Conservation (phyloP, 371 early-diverging fungal genomes). For the Capillidium heterosporum region DNA sequence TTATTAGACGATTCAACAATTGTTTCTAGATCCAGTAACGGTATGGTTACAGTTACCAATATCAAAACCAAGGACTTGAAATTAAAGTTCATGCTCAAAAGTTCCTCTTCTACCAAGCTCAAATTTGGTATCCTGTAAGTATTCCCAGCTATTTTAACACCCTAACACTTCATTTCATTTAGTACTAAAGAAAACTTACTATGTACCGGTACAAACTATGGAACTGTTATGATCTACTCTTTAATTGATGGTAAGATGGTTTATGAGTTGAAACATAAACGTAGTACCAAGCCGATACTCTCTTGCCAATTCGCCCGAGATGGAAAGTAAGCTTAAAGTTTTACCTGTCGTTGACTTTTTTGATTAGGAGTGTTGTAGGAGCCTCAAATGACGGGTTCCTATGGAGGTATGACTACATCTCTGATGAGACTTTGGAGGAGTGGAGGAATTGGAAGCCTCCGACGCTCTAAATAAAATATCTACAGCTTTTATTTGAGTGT, state of each 20-base stretch:
- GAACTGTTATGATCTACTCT: neutral
- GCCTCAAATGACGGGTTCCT: neutral
- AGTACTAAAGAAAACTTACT: neutral
- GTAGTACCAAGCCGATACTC: neutral
- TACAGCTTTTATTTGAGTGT: too few relatives aligned
- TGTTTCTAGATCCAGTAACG: too few relatives aligned
- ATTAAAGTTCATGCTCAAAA: too few relatives aligned
- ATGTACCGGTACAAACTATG: neutral
- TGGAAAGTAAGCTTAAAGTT: neutral
- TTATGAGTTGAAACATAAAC: neutral
- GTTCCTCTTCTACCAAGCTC: too few relatives aligned
- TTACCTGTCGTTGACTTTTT: neutral
- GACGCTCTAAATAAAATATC: too few relatives aligned
- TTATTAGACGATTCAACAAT: too few relatives aligned
- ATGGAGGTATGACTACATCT: neutral
- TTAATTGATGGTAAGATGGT: neutral
- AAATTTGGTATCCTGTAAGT: too few relatives aligned
- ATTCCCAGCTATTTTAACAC: too few relatives aligned
- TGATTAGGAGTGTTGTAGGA: neutral
- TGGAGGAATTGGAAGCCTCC: neutral
- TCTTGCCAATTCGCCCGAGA: neutral
- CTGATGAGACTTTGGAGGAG: neutral
- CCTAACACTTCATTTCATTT: too few relatives aligned
- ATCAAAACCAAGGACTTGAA: too few relatives aligned
- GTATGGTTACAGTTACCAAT: too few relatives aligned